Conservation (phyloP, 208 protist genomes). For the Leptomonas pyrrhocoris region DNA sequence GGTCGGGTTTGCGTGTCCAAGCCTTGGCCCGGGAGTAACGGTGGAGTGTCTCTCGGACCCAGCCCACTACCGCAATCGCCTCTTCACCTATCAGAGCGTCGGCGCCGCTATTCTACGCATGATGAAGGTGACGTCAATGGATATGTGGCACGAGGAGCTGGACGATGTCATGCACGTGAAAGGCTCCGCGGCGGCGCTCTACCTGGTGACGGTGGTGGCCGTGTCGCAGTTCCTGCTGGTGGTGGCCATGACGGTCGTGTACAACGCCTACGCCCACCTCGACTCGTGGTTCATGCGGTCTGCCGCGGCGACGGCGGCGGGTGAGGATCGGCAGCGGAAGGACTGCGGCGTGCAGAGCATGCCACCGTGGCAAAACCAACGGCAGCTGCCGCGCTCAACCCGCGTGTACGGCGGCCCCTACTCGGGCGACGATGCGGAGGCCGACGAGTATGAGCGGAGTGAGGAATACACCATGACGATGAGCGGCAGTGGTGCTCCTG, state of each 20-base stretch:
- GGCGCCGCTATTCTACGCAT: constrained; percentile 42
- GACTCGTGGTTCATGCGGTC: constrained; percentile 13
- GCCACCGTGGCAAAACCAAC: not conserved
- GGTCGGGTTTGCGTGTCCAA: constrained; percentile 12
- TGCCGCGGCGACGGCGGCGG: not conserved
- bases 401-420: not conserved
- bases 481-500: not conserved
- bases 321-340: constrained; percentile 14
- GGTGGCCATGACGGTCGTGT: constrained; percentile 15
- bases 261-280: constrained; percentile 21
- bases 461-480: not conserved
- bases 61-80: constrained; percentile 9
- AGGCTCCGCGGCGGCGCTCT: constrained; percentile 41
- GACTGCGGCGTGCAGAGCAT: constrained; percentile 22
- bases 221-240: constrained; percentile 19
- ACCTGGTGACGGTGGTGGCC: constrained; percentile 33
- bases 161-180: constrained; percentile 47
- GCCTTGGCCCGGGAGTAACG: constrained; percentile 11
- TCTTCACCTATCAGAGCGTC: constrained; percentile 41
- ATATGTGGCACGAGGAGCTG: constrained; percentile 56
- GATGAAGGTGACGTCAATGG: constrained; percentile 40
- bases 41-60: constrained; percentile 22
- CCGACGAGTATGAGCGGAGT: not conserved
- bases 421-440: not conserved
- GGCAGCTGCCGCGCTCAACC: not conserved